Percentiles rank a stretch among this genome's conserved stretches.
These are phyloP conservation scores for Dioscorea cayenensis DNA, from an alignment of 116 monocot species.

Conservation along the genomic window DNA sequence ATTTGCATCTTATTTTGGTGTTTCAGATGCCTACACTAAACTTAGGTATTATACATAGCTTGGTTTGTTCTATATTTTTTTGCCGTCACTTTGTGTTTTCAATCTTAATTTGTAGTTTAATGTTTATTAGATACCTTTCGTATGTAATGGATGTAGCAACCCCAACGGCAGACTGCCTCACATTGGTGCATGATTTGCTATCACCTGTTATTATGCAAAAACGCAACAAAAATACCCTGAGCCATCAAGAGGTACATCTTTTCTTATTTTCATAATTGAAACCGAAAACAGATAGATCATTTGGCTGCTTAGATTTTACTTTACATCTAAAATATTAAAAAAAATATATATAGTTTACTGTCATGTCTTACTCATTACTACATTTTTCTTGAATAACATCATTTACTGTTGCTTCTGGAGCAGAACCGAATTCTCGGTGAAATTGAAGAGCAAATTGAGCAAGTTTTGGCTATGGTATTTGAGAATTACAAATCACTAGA, in stretches of 20 bases:
- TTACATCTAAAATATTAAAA: no score
- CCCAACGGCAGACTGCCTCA: constrained; percentile 86
- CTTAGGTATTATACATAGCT: constrained; percentile 50
- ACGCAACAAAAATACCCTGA: constrained; percentile 47
- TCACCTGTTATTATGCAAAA: constrained; percentile 70
- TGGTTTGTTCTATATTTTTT: neutral
- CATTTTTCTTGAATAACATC: no score
- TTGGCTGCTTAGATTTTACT: no score
- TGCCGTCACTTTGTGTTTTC: neutral
- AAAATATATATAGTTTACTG: no score
- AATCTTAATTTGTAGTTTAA: neutral
- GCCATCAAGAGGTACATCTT: constrained; percentile 68
- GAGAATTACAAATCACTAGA: constrained; percentile 96
- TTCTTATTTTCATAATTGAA: no score
- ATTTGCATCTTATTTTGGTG: constrained; percentile 94
- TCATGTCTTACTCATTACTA: no score
- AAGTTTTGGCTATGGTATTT: constrained; percentile 65
- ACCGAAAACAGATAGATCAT: no score
- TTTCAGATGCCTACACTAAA: constrained; percentile 89
- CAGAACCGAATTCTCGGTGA: constrained; percentile 94
- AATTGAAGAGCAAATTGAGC: constrained; percentile 81
- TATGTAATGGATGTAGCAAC: constrained; percentile 99
- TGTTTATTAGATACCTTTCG: constrained; percentile 68
- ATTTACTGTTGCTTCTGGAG: no score
- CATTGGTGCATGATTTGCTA: constrained; percentile 70